Percentiles rank a stretch among this genome's conserved stretches.
Evolutionary conservation across 495 filamentous ascomycete species (phyloP).

Genomic region (Trichocladium uniseriatum): DNA sequence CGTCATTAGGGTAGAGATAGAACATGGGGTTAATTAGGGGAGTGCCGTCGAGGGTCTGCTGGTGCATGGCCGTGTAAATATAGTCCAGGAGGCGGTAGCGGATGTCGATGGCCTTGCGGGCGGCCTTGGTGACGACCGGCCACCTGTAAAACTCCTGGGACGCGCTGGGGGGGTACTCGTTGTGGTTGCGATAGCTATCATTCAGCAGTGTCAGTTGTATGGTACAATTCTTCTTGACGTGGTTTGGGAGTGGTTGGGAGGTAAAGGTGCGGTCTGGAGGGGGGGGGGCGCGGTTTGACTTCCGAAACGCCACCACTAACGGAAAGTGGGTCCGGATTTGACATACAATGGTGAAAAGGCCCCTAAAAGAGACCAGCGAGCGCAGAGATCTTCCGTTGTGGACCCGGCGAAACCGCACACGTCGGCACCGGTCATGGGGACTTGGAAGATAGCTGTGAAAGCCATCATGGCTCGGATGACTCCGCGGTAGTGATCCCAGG

Average conservation of each 20-base stretch:
- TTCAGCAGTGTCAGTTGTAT: too few relatives aligned
- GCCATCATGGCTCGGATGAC: conserved; percentile 61
- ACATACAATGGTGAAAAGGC: conserved; percentile 79
- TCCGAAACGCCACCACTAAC: too few relatives aligned
- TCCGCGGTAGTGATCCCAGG: conserved; percentile 63
- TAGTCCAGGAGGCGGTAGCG: conserved; percentile 73
- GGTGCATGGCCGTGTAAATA: conserved; percentile 66
- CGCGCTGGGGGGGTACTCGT: conserved; percentile 34
- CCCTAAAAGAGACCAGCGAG: conserved; percentile 74
- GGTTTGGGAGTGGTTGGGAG: too few relatives aligned
- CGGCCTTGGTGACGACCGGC: conserved; percentile 53
- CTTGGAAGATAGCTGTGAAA: conserved; percentile 72
- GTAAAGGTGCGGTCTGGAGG: too few relatives aligned
- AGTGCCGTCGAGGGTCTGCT: conserved; percentile 57
- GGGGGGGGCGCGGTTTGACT: too few relatives aligned
- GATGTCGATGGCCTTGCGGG: conserved; percentile 61
- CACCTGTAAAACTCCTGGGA: conserved; percentile 77
- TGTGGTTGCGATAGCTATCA: conserved; percentile 80
- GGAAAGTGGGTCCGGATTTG: too few relatives aligned
- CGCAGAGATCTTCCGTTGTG: conserved; percentile 71
- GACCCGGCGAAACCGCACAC: conserved; percentile 68
- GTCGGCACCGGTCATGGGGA: conserved; percentile 76
- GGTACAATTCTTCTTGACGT: too few relatives aligned
- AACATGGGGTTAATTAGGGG: conserved; percentile 61
- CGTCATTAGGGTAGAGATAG: conserved; percentile 61